phyloP scores from a whole-genome alignment of 352 stramenopile species.

The Pythium dissimile region DNA sequence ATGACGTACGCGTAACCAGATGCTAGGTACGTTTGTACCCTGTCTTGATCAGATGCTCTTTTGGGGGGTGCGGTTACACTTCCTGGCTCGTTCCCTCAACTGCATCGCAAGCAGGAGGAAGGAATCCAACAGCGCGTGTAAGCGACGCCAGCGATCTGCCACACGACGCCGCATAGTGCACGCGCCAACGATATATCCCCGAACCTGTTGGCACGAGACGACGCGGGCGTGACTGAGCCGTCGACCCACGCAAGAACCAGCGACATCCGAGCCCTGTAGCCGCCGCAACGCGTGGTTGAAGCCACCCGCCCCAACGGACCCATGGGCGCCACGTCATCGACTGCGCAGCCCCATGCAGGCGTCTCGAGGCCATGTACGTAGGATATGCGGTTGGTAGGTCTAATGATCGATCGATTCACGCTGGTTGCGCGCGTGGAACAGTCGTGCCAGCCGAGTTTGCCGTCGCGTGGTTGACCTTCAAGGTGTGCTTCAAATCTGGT shows the following conservation, averaged over 20 bases:
- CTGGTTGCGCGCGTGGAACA: slow-evolving; percentile 20
- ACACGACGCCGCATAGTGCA: neutral
- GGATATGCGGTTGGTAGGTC: neutral
- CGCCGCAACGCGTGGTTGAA: neutral
- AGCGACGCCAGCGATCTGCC: neutral
- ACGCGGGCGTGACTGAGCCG: neutral
- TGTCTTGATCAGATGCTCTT: no score
- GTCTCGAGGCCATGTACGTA: slow-evolving; percentile 15
- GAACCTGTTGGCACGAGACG: no score
- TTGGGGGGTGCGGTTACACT: slow-evolving; percentile 13
- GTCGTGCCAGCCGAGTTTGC: slow-evolving; percentile 76
- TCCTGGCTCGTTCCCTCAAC: slow-evolving; percentile 7
- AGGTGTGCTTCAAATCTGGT: no score
- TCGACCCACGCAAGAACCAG: slow-evolving; percentile 4
- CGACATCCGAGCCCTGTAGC: neutral
- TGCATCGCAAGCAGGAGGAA: slow-evolving; percentile 1
- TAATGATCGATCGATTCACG: neutral
- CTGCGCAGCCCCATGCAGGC: neutral
- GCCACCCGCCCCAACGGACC: neutral
- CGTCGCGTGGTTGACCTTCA: slow-evolving; percentile 85
- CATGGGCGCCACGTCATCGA: slow-evolving; percentile 14
- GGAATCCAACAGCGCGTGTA: neutral
- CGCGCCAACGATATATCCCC: no score
- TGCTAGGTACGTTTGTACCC: no score
- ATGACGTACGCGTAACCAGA: no score